Conservation (phyloP, 805 yeast species). For the Naumovozyma dairenensis region DNA sequence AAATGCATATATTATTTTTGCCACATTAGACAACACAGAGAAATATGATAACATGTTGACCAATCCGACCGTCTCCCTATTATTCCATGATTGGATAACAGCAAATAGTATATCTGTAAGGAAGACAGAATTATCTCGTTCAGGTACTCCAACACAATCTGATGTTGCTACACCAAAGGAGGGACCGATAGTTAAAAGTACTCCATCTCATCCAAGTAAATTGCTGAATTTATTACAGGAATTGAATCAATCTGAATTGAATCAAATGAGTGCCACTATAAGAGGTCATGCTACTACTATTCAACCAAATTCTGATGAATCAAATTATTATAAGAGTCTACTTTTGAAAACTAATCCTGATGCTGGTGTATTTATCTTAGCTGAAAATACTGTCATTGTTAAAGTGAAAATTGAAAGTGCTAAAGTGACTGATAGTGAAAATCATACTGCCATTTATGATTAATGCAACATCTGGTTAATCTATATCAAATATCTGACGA, state of each 20-base stretch:
- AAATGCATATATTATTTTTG: conserved; percentile 49
- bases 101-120: conserved; percentile 36
- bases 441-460: conserved; percentile 36
- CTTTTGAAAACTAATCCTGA: conserved; percentile 56
- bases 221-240: conserved; percentile 56
- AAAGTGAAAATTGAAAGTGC: conserved; percentile 57
- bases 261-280: conserved; percentile 74
- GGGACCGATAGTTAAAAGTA: conserved; percentile 4
- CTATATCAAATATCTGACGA: no score
- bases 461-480: no score
- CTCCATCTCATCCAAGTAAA: conserved; percentile 29
- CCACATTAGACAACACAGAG: conserved; percentile 62
- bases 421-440: conserved; percentile 69
- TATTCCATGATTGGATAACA: conserved; percentile 87
- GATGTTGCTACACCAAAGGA: conserved; percentile 11
- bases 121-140: conserved; percentile 20
- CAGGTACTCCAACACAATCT: conserved; percentile 24
- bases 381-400: conserved; percentile 56
- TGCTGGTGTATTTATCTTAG: conserved; percentile 57
- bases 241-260: conserved; percentile 69
- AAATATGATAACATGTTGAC: conserved; percentile 59
- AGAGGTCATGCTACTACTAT: conserved; percentile 60
- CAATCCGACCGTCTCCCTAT: conserved; percentile 71
- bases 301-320: conserved; percentile 36
- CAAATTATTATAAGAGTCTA: conserved; percentile 49